Evolutionary conservation across 257 asterid genomes (phyloP).

Genomic region (Hygrophila difformis): DNA sequence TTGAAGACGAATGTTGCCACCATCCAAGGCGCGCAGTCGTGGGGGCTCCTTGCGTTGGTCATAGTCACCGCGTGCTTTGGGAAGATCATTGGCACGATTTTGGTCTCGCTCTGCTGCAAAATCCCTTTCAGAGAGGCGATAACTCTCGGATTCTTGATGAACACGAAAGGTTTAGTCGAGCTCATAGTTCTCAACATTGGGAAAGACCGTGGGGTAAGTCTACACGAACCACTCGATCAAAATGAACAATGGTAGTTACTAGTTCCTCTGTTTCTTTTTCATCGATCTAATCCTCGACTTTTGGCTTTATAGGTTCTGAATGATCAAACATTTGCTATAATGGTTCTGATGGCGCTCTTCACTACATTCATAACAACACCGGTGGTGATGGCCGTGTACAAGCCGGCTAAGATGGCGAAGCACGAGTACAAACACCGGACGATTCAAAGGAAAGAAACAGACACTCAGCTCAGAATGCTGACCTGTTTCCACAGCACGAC

Average conservation of each 20-base stretch:
- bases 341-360: slow-evolving; percentile 78
- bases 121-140: slow-evolving; percentile 28
- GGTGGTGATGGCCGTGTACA: slow-evolving; percentile 38
- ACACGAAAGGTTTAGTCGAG: slow-evolving; percentile 43
- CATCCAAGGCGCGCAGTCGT: slow-evolving; percentile 39
- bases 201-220: slow-evolving; percentile 11
- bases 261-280: no score
- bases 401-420: slow-evolving; percentile 41
- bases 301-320: slow-evolving; percentile 46
- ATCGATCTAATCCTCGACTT: slow-evolving; percentile 1
- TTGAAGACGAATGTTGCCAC: slow-evolving; percentile 38
- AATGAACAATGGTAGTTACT: no score
- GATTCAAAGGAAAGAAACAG: slow-evolving; percentile 38
- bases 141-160: slow-evolving; percentile 41
- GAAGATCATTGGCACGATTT: slow-evolving; percentile 31
- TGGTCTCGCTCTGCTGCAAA: slow-evolving; percentile 24
- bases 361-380: slow-evolving; percentile 75
- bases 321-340: slow-evolving; percentile 66
- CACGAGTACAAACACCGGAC: slow-evolving; percentile 45
- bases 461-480: slow-evolving; percentile 43
- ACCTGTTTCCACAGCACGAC: slow-evolving; percentile 52
- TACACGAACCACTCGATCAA: no score
- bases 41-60: slow-evolving; percentile 43
- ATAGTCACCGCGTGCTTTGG: slow-evolving; percentile 36
- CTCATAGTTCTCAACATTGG: slow-evolving; percentile 37